Percentiles rank a stretch among this genome's conserved stretches.
Conservation (phyloP, 345 rosid species). For the Salix suchowensis region DNA sequence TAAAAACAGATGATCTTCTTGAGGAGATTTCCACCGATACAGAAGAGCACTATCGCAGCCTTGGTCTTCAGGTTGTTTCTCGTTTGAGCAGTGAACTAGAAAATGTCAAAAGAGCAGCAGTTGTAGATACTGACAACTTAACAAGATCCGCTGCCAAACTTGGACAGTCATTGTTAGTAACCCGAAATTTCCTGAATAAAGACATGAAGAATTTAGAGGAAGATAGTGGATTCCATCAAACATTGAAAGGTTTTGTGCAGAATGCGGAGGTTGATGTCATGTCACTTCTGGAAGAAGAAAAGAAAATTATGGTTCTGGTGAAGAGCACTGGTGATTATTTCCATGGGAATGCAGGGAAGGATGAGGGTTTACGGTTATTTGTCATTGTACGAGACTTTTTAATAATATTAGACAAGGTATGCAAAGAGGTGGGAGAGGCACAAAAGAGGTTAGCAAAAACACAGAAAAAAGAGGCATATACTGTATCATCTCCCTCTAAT, state of each 20-base stretch:
- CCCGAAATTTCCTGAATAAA: slow-evolving; percentile 59
- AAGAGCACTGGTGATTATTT: slow-evolving; percentile 92
- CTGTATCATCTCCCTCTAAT: slow-evolving; percentile 50
- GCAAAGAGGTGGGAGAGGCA: slow-evolving; percentile 76
- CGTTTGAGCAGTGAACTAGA: slow-evolving; percentile 68
- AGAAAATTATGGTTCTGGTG: slow-evolving; percentile 78
- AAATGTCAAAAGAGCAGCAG: slow-evolving; percentile 85
- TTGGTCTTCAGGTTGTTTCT: slow-evolving; percentile 86
- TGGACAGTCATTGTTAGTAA: slow-evolving; percentile 47
- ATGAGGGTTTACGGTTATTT: slow-evolving; percentile 85
- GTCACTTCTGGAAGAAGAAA: slow-evolving; percentile 72
- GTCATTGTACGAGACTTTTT: slow-evolving; percentile 72
- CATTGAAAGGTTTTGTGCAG: slow-evolving; percentile 71
- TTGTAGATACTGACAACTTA: slow-evolving; percentile 72
- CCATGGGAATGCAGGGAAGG: slow-evolving; percentile 92
- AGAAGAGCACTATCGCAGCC: slow-evolving; percentile 61
- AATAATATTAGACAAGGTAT: slow-evolving; percentile 72
- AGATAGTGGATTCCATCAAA: slow-evolving; percentile 66
- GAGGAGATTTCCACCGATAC: slow-evolving; percentile 52
- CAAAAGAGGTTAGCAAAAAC: slow-evolving; percentile 40
- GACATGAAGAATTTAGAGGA: slow-evolving; percentile 69
- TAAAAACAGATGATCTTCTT: slow-evolving; percentile 69
- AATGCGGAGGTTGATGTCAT: slow-evolving; percentile 61
- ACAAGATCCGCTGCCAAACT: slow-evolving; percentile 69
- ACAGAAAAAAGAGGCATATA: slow-evolving; percentile 46